A percentile compares a stretch with the other conserved stretches of the same genome.
phyloP scores from a whole-genome alignment of 2,329 filamentous ascomycete species.

The Verticillium zaregamsianum region DNA sequence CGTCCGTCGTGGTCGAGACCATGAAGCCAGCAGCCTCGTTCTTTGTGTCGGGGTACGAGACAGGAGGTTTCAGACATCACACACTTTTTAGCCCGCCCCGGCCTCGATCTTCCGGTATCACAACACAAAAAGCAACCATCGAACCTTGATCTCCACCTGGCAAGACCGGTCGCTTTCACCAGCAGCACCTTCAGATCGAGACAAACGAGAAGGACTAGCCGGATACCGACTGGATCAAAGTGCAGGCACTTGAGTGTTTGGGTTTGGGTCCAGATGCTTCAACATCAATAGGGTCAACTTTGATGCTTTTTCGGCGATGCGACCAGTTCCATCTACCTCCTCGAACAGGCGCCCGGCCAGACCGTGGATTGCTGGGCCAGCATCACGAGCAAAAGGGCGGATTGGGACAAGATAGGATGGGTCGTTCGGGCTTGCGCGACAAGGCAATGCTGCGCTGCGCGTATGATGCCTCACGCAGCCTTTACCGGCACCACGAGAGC shows the following conservation, averaged over 20 bases:
- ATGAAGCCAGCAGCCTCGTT: neutral
- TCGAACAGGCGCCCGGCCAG: neutral
- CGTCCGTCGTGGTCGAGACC: neutral
- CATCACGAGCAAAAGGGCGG: neutral
- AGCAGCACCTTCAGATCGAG: neutral
- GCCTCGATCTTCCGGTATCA: neutral
- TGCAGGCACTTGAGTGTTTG: neutral
- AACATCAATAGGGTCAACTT: neutral
- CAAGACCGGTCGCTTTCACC: neutral
- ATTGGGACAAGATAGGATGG: too few relatives aligned
- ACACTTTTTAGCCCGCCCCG: neutral
- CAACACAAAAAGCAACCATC: neutral
- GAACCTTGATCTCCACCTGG: neutral
- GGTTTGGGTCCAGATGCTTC: neutral
- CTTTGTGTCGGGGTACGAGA: neutral
- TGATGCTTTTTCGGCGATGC: neutral
- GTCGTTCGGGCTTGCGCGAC: neutral
- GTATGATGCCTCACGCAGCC: neutral
- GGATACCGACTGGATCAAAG: neutral
- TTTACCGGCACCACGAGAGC: neutral
- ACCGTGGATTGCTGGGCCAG: neutral
- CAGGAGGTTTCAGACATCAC: neutral
- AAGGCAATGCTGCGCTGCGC: too few relatives aligned
- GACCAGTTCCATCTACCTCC: neutral
- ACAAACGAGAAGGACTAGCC: neutral